A percentile compares a stretch with the other conserved stretches of the same genome.
Conservation (phyloP, 73 alveolate species). For the Uronychia binucleata region DNA sequence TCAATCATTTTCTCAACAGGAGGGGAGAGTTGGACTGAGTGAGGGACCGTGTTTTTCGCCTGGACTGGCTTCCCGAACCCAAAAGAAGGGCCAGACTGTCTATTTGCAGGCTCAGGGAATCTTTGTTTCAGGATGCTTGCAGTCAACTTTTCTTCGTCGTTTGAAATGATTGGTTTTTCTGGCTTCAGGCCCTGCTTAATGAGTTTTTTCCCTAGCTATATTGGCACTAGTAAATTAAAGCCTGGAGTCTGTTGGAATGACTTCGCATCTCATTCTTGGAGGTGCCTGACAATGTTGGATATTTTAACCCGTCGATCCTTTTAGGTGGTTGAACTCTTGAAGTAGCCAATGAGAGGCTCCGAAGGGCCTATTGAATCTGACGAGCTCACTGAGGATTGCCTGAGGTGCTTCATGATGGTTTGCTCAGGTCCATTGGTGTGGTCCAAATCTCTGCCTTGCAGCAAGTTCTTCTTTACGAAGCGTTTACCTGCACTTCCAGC, state of each 20-base stretch:
- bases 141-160: not conserved
- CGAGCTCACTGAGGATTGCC: not conserved
- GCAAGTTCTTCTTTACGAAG: too few relatives aligned
- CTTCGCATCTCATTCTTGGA: not conserved
- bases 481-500: too few relatives aligned
- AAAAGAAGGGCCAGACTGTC: not conserved
- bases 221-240: too few relatives aligned
- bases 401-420: too few relatives aligned
- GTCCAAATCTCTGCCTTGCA: too few relatives aligned
- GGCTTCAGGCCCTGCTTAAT: too few relatives aligned
- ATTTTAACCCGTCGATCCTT: not conserved
- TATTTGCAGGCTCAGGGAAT: not conserved
- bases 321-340: too few relatives aligned
- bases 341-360: too few relatives aligned
- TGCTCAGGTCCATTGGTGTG: too few relatives aligned
- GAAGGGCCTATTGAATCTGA: not conserved
- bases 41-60: not conserved
- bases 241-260: not conserved
- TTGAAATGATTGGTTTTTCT: not conserved
- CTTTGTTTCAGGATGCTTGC: not conserved
- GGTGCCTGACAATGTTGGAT: not conserved
- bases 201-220: too few relatives aligned
- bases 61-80: not conserved
- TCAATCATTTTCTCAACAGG: not conserved
- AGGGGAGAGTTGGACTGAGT: not conserved